Conservation (phyloP, 2,329 filamentous ascomycete genomes). For the Dactylellina cionopaga region DNA sequence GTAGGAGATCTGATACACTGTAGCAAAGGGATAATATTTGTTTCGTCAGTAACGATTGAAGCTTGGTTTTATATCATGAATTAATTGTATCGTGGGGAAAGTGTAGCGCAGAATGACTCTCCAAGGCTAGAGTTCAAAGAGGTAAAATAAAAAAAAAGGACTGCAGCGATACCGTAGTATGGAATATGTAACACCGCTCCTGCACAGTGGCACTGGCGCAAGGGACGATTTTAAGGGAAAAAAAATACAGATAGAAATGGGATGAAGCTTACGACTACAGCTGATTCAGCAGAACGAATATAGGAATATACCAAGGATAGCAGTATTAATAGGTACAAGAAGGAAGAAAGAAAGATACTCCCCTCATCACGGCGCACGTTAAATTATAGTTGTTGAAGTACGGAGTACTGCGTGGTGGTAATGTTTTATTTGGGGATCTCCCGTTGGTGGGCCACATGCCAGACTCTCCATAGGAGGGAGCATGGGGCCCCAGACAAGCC, state of each 20-base stretch:
- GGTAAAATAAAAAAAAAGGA: neutral
- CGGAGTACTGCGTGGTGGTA: too few relatives aligned
- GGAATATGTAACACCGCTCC: neutral
- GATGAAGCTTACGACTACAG: constrained; percentile 22
- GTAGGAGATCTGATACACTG: too few relatives aligned
- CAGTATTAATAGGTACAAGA: neutral
- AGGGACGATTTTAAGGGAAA: neutral
- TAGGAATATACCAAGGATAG: too few relatives aligned
- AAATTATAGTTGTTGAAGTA: constrained; percentile 21
- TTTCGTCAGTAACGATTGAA: too few relatives aligned
- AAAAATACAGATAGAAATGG: neutral
- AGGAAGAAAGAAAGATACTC: constrained; percentile 13
- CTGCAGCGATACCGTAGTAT: neutral
- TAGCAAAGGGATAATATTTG: neutral
- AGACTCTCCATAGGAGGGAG: neutral
- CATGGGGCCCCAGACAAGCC: neutral
- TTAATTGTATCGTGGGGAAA: too few relatives aligned
- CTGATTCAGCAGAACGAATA: constrained; percentile 40
- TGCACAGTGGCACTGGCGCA: too few relatives aligned
- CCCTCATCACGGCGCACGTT: constrained; percentile 35
- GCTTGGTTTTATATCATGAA: too few relatives aligned
- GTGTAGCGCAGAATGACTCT: too few relatives aligned
- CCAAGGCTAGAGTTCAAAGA: too few relatives aligned
- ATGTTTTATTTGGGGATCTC: too few relatives aligned
- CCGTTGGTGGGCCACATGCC: constrained; percentile 18